Evolutionary conservation across 1,284 basidiomycete genomes (phyloP).

Genomic region (Peniophora sp.): DNA sequence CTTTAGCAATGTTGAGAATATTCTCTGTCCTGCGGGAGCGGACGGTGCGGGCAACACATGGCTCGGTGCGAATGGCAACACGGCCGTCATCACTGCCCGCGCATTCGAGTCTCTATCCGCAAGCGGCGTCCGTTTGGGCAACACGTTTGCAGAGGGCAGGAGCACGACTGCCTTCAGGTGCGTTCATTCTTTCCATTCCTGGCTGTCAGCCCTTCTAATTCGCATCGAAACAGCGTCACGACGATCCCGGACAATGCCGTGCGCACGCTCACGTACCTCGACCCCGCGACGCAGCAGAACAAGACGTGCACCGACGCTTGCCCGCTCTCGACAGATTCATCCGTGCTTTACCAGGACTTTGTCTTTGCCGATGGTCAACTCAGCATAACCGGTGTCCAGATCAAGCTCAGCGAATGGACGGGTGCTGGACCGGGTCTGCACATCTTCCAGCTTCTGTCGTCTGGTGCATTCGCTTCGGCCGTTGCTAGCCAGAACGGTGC

Average conservation of each 20-base stretch:
- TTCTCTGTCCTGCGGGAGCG: constrained; percentile 76
- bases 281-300: constrained; percentile 69
- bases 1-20: constrained; percentile 65
- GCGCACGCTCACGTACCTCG: constrained; percentile 69
- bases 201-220: not conserved
- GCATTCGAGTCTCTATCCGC: constrained; percentile 67
- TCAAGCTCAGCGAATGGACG: constrained; percentile 72
- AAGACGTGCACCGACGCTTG: constrained; percentile 65
- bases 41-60: constrained; percentile 83
- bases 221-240: constrained; percentile 46
- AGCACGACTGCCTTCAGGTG: constrained; percentile 85
- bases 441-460: constrained; percentile 84
- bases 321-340: constrained; percentile 67
- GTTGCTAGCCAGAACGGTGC: constrained; percentile 48
- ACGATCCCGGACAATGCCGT: constrained; percentile 86
- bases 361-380: constrained; percentile 54
- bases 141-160: constrained; percentile 76
- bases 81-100: constrained; percentile 68
- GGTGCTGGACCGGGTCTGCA: constrained; percentile 81
- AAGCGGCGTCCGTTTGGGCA: constrained; percentile 82
- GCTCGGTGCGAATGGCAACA: constrained; percentile 70
- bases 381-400: constrained; percentile 74
- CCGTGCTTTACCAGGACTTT: constrained; percentile 84
- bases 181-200: constrained; percentile 15
- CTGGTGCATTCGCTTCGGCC: constrained; percentile 81